phyloP scores from a whole-genome alignment of 1,284 basidiomycete species.

The Ceratobasidium sp. region DNA sequence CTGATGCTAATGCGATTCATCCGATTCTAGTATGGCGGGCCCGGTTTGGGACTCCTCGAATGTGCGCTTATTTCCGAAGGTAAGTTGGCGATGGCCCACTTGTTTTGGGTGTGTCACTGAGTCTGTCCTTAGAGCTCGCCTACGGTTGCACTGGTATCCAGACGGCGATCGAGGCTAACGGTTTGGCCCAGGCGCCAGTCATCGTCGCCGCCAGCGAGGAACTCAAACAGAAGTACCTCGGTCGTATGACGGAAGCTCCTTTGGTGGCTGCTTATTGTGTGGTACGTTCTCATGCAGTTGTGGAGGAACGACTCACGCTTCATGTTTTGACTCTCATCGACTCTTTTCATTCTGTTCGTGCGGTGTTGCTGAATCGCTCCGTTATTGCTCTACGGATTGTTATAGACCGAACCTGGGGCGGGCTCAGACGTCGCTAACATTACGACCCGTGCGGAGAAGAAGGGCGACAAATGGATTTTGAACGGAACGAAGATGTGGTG shows the following conservation, averaged over 20 bases:
- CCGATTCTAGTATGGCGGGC: slow-evolving; percentile 65
- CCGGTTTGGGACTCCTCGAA: slow-evolving; percentile 63
- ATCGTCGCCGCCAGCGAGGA: slow-evolving; percentile 64
- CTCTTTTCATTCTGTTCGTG: too few relatives aligned
- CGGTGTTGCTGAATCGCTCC: too few relatives aligned
- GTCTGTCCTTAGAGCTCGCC: slow-evolving; percentile 59
- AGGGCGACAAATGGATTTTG: slow-evolving; percentile 63
- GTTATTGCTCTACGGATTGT: too few relatives aligned
- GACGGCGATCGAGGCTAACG: slow-evolving; percentile 63
- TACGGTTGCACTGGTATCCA: slow-evolving; percentile 68
- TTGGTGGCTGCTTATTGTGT: slow-evolving; percentile 68
- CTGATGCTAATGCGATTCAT: too few relatives aligned
- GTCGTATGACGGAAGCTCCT: slow-evolving; percentile 68
- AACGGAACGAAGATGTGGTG: slow-evolving; percentile 68
- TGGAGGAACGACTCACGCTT: too few relatives aligned
- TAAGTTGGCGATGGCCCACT: too few relatives aligned
- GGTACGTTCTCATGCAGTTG: too few relatives aligned
- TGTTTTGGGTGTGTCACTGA: slow-evolving; percentile 9
- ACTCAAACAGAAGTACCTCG: slow-evolving; percentile 66
- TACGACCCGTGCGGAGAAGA: slow-evolving; percentile 63
- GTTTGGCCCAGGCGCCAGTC: slow-evolving; percentile 65
- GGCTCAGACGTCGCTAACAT: slow-evolving; percentile 67
- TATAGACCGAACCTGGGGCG: slow-evolving; percentile 63
- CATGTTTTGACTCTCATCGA: neutral
- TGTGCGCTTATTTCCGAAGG: slow-evolving; percentile 63